Evolutionary conservation across 2,329 filamentous ascomycete species (phyloP).

Genomic region (Nemania serpens): DNA sequence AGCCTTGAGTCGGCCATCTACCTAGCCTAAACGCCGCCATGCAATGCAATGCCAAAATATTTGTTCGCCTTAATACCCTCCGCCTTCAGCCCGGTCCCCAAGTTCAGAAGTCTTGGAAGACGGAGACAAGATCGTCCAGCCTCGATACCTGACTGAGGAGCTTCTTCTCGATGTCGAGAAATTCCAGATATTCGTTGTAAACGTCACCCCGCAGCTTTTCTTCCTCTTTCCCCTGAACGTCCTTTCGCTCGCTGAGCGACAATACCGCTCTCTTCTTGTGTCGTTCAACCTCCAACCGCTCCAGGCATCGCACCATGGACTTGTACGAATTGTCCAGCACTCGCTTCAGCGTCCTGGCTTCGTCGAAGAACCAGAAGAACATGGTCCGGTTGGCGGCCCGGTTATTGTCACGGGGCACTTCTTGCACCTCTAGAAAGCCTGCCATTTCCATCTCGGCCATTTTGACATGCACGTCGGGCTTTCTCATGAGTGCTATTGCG

Average conservation of each 20-base stretch:
- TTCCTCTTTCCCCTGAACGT: conserved; percentile 83
- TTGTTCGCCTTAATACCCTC: conserved; percentile 7
- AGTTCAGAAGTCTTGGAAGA: conserved; percentile 71
- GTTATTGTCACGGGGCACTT: conserved; percentile 86
- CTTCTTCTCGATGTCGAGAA: conserved; percentile 70
- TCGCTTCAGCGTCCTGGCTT: conserved; percentile 69
- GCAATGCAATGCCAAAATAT: conserved; percentile 39
- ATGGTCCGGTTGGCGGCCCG: conserved; percentile 82
- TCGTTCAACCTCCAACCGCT: conserved; percentile 78
- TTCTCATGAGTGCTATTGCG: conserved; percentile 79
- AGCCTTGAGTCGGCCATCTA: conserved; percentile 12
- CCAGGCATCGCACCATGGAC: conserved; percentile 81
- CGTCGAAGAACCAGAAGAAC: conserved; percentile 91
- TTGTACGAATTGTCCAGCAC: conserved; percentile 86
- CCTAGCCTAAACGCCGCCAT: conserved; percentile 37
- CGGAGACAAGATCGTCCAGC: conserved; percentile 82
- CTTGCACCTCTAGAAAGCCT: conserved; percentile 88
- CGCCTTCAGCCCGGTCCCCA: conserved; percentile 25
- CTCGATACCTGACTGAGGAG: conserved; percentile 78
- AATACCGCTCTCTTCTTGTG: conserved; percentile 73
- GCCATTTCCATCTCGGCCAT: conserved; percentile 85
- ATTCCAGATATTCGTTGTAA: conserved; percentile 63
- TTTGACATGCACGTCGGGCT: conserved; percentile 81
- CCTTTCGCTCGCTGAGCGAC: conserved; percentile 79
- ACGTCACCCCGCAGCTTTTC: conserved; percentile 78